Evolutionary conservation across 495 filamentous ascomycete species (phyloP).

Genomic region (Aspergillus avenaceus): DNA sequence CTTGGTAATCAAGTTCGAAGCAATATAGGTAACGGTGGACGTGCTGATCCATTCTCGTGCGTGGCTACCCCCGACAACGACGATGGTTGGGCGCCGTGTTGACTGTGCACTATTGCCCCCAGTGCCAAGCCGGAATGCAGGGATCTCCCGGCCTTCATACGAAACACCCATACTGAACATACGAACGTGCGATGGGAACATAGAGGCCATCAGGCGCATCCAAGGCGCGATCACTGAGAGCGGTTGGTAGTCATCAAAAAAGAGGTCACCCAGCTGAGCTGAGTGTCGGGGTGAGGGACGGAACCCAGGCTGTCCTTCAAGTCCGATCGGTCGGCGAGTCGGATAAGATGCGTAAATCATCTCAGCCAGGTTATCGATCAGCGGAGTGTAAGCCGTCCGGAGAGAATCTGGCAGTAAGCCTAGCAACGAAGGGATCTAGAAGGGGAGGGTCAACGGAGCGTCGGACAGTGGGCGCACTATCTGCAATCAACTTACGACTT

Average conservation of each 20-base stretch:
- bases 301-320: conserved; percentile 29
- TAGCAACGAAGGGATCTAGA: conserved; percentile 70
- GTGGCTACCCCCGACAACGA: conserved; percentile 81
- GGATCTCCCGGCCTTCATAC: conserved; percentile 83
- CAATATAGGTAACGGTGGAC: conserved; percentile 84
- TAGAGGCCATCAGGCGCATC: conserved; percentile 83
- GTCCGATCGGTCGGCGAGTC: conserved; percentile 18
- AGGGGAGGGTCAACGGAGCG: conserved; percentile 2
- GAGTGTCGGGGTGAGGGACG: conserved; percentile 29
- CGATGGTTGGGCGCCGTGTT: conserved; percentile 65
- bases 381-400: conserved; percentile 63
- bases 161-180: conserved; percentile 73
- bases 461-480: not conserved
- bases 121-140: conserved; percentile 74
- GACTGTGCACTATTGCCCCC: conserved; percentile 38
- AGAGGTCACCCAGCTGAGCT: conserved; percentile 54
- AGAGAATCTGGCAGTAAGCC: conserved; percentile 74
- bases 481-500: conserved; percentile 71
- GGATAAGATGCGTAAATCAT: conserved; percentile 77
- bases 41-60: conserved; percentile 96
- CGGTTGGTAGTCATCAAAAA: conserved; percentile 86
- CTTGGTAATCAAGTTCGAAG: conserved; percentile 81
- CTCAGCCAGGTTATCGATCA: conserved; percentile 79
- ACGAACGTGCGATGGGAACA: conserved; percentile 77
- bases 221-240: conserved; percentile 74